phyloP scores from a whole-genome alignment of 257 asterid genomes.

The Penstemon barbatus region DNA sequence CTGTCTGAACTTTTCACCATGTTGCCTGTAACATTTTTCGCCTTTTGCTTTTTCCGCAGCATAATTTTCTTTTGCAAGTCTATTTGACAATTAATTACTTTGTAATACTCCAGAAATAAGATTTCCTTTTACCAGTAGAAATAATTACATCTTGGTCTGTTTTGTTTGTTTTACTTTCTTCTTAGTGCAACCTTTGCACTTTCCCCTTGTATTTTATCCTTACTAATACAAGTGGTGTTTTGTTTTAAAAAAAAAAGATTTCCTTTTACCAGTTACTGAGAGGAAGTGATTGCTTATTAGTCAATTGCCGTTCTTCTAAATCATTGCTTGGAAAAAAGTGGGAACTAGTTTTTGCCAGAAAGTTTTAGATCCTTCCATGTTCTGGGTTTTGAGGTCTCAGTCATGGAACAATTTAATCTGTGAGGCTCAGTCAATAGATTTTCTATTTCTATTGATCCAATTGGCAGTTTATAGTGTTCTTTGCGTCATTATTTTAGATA shows the following conservation, averaged over 20 bases:
- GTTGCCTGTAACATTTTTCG: neutral
- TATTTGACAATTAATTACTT: neutral
- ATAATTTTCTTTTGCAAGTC: slow-evolving; percentile 5
- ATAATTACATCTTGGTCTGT: too few relatives aligned
- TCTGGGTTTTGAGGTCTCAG: neutral
- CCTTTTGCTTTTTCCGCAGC: neutral
- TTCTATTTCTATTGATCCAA: neutral
- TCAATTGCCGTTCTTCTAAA: neutral
- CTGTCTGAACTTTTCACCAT: neutral
- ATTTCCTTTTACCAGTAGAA: too few relatives aligned
- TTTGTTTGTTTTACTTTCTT: too few relatives aligned
- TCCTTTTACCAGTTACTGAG: neutral
- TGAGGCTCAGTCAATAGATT: too few relatives aligned
- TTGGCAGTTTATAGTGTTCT: neutral
- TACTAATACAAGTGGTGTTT: too few relatives aligned
- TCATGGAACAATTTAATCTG: neutral
- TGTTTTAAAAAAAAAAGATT: too few relatives aligned
- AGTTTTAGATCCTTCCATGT: neutral
- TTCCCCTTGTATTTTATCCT: too few relatives aligned
- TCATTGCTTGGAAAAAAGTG: slow-evolving; percentile 9
- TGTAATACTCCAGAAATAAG: neutral
- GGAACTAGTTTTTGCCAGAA: neutral
- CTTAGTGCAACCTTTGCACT: too few relatives aligned
- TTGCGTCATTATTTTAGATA: neutral
- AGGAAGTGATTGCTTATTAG: neutral